Percentiles rank a stretch among this genome's conserved stretches.
Conservation (phyloP, 2,329 filamentous ascomycete genomes). For the Orbilia brochopaga region DNA sequence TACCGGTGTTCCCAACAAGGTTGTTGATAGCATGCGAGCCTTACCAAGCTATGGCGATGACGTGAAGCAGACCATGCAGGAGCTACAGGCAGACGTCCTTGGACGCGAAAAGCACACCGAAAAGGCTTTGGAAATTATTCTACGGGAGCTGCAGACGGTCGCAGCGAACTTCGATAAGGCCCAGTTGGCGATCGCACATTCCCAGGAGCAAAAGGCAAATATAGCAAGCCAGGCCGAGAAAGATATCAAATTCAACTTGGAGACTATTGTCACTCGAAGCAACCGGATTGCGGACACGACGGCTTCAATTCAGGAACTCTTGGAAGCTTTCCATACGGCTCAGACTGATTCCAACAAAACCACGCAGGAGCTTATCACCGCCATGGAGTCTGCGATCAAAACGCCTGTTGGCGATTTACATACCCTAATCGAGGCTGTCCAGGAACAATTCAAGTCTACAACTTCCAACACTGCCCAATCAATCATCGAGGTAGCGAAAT, state of each 20-base stretch:
- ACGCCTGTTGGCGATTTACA: conserved; percentile 24
- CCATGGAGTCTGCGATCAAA: conserved; percentile 28
- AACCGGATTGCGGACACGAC: conserved; percentile 45
- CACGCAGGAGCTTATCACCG: conserved; percentile 16
- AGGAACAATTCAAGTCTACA: conserved; percentile 49
- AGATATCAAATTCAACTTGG: conserved; percentile 49
- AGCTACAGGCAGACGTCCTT: conserved; percentile 45
- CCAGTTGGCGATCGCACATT: conserved; percentile 42
- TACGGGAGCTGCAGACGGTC: conserved; percentile 48
- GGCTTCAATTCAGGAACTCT: conserved; percentile 44
- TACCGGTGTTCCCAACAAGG: conserved; percentile 24
- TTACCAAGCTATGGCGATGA: conserved; percentile 30
- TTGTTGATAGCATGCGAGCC: conserved; percentile 33
- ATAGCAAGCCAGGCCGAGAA: conserved; percentile 34
- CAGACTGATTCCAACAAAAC: conserved; percentile 22
- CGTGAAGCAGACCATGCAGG: conserved; percentile 42
- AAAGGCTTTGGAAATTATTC: conserved; percentile 47
- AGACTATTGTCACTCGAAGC: conserved; percentile 45
- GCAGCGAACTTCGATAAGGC: conserved; percentile 50
- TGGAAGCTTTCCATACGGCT: conserved; percentile 31
- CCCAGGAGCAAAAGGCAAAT: conserved; percentile 44
- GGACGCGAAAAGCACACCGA: conserved; percentile 48
- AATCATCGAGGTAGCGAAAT: conserved; percentile 49
- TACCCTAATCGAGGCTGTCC: conserved; percentile 23
- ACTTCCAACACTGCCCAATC: conserved; percentile 44